Conservation (phyloP, 108 stramenopile species). For the Mayamaea pseudoterrestris region DNA sequence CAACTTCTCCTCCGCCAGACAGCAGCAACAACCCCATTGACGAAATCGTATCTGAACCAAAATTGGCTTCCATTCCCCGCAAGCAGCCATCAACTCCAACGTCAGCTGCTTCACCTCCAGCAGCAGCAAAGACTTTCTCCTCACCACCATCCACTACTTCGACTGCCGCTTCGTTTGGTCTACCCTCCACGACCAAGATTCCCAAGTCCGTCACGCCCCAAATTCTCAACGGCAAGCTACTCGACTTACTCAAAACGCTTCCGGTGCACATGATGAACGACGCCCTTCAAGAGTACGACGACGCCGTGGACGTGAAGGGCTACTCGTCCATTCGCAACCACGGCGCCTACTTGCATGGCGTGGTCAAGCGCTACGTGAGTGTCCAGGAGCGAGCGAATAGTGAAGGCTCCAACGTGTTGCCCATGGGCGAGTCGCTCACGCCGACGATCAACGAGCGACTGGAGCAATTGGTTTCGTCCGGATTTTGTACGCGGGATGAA, state of each 20-base stretch:
- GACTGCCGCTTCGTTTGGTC: constrained; percentile 11
- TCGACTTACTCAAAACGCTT: constrained; percentile 24
- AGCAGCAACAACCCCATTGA: not conserved
- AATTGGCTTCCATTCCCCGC: not conserved
- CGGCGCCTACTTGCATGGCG: constrained; percentile 67
- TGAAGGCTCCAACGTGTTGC: constrained; percentile 14
- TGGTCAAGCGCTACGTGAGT: constrained; percentile 56
- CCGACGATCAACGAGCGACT: constrained; percentile 39
- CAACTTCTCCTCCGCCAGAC: not conserved
- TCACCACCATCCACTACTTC: not conserved
- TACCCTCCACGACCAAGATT: constrained; percentile 19
- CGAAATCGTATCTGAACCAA: not conserved
- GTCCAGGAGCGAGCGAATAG: constrained; percentile 29
- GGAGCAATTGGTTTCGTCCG: constrained; percentile 31
- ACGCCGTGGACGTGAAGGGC: constrained; percentile 56
- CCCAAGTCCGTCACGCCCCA: constrained; percentile 17
- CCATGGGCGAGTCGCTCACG: constrained; percentile 48
- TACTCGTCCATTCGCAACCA: constrained; percentile 40
- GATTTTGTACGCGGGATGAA: constrained; percentile 57
- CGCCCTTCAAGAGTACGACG: constrained; percentile 61
- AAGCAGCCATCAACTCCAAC: not conserved
- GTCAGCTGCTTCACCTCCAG: not conserved
- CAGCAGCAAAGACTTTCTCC: not conserved
- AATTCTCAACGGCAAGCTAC: constrained; percentile 15
- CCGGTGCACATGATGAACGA: constrained; percentile 49